Percentiles rank a stretch among this genome's conserved stretches.
phyloP scores from a whole-genome alignment of 2,329 filamentous ascomycete species.

The Diaporthe ilicicola region DNA sequence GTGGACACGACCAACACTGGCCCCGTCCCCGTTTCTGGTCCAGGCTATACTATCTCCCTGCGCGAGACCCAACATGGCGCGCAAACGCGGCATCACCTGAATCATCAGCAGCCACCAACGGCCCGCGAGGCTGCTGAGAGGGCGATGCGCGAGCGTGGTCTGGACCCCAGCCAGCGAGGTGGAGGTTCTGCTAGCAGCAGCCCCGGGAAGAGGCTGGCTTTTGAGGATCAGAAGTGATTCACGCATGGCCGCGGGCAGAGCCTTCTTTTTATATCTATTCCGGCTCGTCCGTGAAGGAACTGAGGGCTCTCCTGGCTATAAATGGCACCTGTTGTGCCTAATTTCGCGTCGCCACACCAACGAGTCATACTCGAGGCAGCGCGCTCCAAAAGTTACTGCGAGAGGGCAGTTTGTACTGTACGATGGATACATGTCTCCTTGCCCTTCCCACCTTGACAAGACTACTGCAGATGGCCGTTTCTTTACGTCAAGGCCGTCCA shows the following conservation, averaged over 20 bases:
- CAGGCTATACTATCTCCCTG: conserved; percentile 48
- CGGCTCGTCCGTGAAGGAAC: background rate
- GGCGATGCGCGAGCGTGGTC: conserved; percentile 64
- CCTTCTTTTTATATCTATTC: background rate
- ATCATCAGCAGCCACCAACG: conserved; percentile 42
- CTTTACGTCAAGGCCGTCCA: background rate
- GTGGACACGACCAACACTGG: conserved; percentile 72
- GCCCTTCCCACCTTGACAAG: background rate
- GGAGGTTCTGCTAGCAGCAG: conserved; percentile 51
- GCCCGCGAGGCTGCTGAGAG: conserved; percentile 68
- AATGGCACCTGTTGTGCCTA: background rate
- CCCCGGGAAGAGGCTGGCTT: conserved; percentile 63
- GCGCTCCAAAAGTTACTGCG: background rate
- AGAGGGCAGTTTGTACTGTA: background rate
- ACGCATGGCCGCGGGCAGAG: background rate
- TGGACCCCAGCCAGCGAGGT: conserved; percentile 59
- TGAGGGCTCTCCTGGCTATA: no score
- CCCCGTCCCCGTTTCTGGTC: conserved; percentile 57
- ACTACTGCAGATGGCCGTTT: background rate
- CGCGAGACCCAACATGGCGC: conserved; percentile 43
- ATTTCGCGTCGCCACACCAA: background rate
- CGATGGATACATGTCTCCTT: background rate
- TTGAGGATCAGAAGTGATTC: conserved; percentile 57
- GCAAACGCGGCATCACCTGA: conserved; percentile 37
- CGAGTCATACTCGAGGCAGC: background rate